Base-by-base conservation (phyloP, 495 filamentous ascomycete species). In the Entonaema liquescens region DNA sequence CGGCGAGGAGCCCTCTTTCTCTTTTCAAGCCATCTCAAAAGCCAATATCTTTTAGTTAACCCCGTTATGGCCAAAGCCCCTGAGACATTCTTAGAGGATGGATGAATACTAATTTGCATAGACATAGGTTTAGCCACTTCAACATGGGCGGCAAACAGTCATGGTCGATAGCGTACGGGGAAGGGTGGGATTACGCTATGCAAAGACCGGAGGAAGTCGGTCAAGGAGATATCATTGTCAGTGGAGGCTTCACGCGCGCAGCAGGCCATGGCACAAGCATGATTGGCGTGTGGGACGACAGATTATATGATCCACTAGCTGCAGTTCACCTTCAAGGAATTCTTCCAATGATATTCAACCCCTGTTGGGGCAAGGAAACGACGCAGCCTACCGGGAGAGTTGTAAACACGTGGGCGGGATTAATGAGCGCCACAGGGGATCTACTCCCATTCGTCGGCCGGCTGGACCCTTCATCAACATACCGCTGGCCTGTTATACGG, bases 391-490 rank as follows among this genome's bases (percentile, higher is more conserved):
- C 25, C 9, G 62, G 25, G 53, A 23, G 19, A 17, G 72, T 4
- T 65, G 71, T 29, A 21, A 19, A 65, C 17, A 50, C 70, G 8
- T 87, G 84, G 85, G 81, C 77, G 1, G 84, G 84, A 1, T 74
- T 80, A 3, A 80, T 86, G 75, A 81, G 81, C 0, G 77, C 80
- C 40, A 83, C 83, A 3, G 77, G 75, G 0, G 85, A 87, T 68
- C 56, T 59, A 8, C 64, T 85, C 0, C 84, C 85, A 11, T 80
- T 83, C 44, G 81, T 87, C n/a, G 85, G 85, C 7, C 60, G 59
- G 9, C 68, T 86, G 0, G 70, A 77, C 5, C 59, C 71, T 42
- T 40, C 57, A 21, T 42, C 81, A 13, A 79, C 82, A 0, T 71
- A 68, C 5, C 66, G 75, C 56, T 31, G 6, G 5, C 52, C 68